Evolutionary conservation across 805 yeast species (phyloP), one percentile per base, ranked within the genome.

Genomic region (Candida argentea): DNA sequence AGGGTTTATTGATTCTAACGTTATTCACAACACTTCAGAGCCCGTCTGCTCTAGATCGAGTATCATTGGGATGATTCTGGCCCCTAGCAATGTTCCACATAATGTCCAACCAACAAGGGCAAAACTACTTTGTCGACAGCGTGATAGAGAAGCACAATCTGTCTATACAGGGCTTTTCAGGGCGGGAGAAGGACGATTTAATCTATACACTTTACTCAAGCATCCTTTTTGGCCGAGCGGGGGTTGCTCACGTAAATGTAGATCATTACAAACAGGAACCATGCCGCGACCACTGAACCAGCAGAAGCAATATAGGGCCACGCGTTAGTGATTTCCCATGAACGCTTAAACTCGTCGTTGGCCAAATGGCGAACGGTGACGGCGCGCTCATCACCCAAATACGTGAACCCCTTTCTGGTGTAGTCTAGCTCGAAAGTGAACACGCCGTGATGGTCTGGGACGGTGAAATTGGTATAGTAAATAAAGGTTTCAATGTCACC

Each of bases 361-460:
- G 97, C 96, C 45, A 83, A 68, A 54, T 91, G 97, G 53, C 97
- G 76, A 26, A 91, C 76, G 2, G 97, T 76, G 30, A 85, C 84
- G 12, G 80, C 75, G 30, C 67, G 67, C 36, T 70, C 66, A 42
- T 78, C 83, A 16, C 63, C 63, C 29, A 89, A 50, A 52, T 65
- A 86, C 14, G 82, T 65, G 42, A 67, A 65, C 5, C 97, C 97
- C 9, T 71, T 62, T 48, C 94, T 75, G 50, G 70, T 70, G 61
- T 87, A 87, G 43, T 81, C 79, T 25, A 81, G 65, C 36, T 67
- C 67, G 51, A 83, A 86, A 2, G 95, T 82, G 60, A 86, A 91
- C 70, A 91, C 81, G 32, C 99, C 99, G 55, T 91, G 95, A 46
- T 86, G 95, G 53, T 89, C 96, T 14, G 99, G 99, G 21, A 85